phyloP scores from a whole-genome alignment of 176 grass and related monocot genomes.

The Phragmites australis region DNA sequence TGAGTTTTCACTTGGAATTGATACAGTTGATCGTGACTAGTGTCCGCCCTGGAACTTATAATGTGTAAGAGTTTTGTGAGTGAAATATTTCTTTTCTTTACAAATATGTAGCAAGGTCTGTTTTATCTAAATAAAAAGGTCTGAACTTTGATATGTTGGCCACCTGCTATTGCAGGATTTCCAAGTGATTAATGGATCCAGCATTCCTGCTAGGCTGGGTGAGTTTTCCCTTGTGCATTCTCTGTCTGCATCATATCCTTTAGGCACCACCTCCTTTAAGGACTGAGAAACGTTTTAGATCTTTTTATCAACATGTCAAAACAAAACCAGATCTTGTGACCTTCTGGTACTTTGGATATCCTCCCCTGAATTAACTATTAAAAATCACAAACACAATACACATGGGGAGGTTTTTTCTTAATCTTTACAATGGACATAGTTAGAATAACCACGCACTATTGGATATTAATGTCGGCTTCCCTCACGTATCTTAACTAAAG shows the following conservation, averaged over 20 bases:
- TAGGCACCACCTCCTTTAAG: background rate
- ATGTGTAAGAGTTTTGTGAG: background rate
- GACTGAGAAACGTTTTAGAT: background rate
- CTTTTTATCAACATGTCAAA: background rate
- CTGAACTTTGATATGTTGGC: background rate
- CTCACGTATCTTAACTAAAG: too few species aligned
- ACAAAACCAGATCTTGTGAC: background rate
- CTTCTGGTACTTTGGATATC: slow-evolving; percentile 2
- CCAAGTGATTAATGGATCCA: background rate
- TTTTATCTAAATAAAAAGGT: background rate
- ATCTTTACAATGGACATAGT: background rate
- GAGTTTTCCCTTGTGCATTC: slow-evolving; percentile 10
- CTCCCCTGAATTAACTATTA: background rate
- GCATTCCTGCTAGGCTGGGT: background rate
- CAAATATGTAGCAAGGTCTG: background rate
- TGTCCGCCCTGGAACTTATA: background rate
- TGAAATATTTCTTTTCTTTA: background rate
- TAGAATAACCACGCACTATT: background rate
- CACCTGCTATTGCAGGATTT: background rate
- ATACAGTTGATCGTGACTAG: background rate
- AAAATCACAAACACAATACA: background rate
- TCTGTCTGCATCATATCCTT: background rate
- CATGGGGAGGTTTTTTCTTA: background rate
- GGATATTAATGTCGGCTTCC: too few species aligned
- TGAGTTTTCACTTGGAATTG: background rate